Evolutionary conservation across 148 eudicot species (phyloP).

Genomic region (Camellia sinensis): DNA sequence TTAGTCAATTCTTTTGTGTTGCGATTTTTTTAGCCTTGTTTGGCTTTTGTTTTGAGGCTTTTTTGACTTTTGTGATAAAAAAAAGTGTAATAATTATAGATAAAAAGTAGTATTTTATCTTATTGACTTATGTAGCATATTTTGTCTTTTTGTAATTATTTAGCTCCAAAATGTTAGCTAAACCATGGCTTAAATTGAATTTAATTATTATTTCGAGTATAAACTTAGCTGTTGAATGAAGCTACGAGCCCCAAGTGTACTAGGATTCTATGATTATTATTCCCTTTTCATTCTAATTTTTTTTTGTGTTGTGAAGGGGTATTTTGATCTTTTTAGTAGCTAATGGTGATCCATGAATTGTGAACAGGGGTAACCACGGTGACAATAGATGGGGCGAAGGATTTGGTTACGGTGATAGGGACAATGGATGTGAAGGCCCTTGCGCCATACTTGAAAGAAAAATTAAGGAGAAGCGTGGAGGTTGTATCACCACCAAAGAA

Average conservation of each 20-base stretch:
- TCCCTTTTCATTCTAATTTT: background rate
- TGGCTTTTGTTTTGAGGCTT: too few species aligned
- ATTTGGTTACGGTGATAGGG: conserved; percentile 55
- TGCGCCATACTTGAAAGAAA: conserved; percentile 47
- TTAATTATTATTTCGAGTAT: background rate
- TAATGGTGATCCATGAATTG: background rate
- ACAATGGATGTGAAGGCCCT: conserved; percentile 70
- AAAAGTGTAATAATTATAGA: too few species aligned
- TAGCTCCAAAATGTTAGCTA: too few species aligned
- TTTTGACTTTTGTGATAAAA: too few species aligned
- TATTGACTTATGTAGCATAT: too few species aligned
- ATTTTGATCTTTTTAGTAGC: background rate
- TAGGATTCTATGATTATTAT: background rate
- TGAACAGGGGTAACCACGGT: conserved; percentile 62
- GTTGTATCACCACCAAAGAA: conserved; percentile 54
- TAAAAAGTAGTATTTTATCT: too few species aligned
- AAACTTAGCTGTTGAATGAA: background rate
- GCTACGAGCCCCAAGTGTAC: background rate
- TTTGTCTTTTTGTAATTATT: too few species aligned
- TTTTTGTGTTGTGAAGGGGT: background rate
- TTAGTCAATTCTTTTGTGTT: background rate
- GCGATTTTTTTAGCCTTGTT: too few species aligned
- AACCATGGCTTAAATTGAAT: background rate
- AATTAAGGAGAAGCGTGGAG: conserved; percentile 53
- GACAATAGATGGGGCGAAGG: conserved; percentile 47